Evolutionary conservation across 2,329 filamentous ascomycete species (phyloP), one percentile per base, ranked within the genome.

Genomic region (Penicillium aurantiogriseum): DNA sequence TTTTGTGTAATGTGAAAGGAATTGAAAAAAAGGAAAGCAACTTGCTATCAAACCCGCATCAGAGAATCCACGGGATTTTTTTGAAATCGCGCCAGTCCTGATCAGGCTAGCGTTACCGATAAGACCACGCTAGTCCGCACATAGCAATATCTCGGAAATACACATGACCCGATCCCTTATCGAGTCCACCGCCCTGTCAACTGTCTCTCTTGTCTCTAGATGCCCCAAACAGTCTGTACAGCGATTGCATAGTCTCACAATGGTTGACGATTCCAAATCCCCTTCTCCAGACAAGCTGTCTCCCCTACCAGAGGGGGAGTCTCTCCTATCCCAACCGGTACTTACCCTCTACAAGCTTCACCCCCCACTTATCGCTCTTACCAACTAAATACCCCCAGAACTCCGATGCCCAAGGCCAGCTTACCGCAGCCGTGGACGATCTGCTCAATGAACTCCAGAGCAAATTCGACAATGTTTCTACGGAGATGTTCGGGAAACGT

Each of bases 401-500:
- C 57, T 62, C 70, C 33, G 71, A 71, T 50, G 63, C 73, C 6
- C 72, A 74, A 54, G 71, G 93, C 70, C 83, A 74, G 60, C 68
- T 95, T 56, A 87, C 87, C 2, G 85, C 85, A 4, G 90, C 92
- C 2, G 88, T 97, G 1, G 92, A 97, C 66, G 91, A 96, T 40
- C 83, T 97, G 3, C 80, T 97, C 4, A 91, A 92, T 71, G 88
- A 91, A 45, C 79, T 97, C 0, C 90, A 90, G 51, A 88, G 85
- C 74, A 96, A 96, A 73, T 96, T 96, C 73, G 87, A 89, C 21
- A 85, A 85, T 13, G 87, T 96, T 5, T 95, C 91, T 9, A 88
- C 86, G 58, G 92, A 96, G 76, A 88, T 97, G 58, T 91, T 96
- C 67, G 85, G 88, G 38, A 96, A 96, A 77, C 90, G 92, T 96